A percentile compares a stretch with the other conserved stretches of the same genome.
phyloP scores from a whole-genome alignment of 73 alveolate species.

The Paramecium bursaria region DNA sequence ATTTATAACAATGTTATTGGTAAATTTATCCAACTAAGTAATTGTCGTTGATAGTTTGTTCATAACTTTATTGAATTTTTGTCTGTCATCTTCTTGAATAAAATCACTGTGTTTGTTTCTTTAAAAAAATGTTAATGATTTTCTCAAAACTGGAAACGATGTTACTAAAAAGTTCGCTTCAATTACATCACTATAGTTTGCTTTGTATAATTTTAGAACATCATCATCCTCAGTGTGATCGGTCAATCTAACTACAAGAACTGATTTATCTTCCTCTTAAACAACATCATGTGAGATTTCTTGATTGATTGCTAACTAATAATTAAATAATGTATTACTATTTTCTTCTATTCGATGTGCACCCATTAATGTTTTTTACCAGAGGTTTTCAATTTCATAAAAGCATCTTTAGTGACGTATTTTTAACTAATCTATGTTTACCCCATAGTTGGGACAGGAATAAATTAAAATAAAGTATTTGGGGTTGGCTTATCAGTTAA shows the following conservation, averaged over 20 bases:
- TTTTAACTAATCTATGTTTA: neutral
- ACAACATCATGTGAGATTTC: conserved; percentile 28
- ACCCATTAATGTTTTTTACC: conserved; percentile 44
- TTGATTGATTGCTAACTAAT: conserved; percentile 11
- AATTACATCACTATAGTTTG: conserved; percentile 62
- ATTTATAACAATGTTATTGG: conserved; percentile 43
- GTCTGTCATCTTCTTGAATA: neutral
- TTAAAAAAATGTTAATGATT: conserved; percentile 3
- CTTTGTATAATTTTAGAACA: conserved; percentile 59
- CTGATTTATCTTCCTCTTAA: conserved; percentile 67
- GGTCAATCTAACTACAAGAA: conserved; percentile 45
- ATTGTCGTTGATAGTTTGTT: conserved; percentile 6
- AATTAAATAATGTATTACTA: neutral
- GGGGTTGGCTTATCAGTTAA: conserved; percentile 43
- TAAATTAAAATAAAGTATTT: conserved; percentile 32
- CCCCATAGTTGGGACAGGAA: conserved; percentile 56
- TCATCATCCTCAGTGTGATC: conserved; percentile 69
- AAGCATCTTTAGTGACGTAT: conserved; percentile 51
- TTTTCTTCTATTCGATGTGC: conserved; percentile 32
- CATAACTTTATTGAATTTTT: neutral
- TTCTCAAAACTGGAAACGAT: conserved; percentile 63
- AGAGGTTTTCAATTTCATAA: conserved; percentile 11
- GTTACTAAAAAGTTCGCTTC: conserved; percentile 66
- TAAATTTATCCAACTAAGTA: conserved; percentile 48
- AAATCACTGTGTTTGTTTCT: conserved; percentile 2